Evolutionary conservation across 2,329 filamentous ascomycete genomes (phyloP).

Genomic region (Fonsecaea multimorphosa): DNA sequence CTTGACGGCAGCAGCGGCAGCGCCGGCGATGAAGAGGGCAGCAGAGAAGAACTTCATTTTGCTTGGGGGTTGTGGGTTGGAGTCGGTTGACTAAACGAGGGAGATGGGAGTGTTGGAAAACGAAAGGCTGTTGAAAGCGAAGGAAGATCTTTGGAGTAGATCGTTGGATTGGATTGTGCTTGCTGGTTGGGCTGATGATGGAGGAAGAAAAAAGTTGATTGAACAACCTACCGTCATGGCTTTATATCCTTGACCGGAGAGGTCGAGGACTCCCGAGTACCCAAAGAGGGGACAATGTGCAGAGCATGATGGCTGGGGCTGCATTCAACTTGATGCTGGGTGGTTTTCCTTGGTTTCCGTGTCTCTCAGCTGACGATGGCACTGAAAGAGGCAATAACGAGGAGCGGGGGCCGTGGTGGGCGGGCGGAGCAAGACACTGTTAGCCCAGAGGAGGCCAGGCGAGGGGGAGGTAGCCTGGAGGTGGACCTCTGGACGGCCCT

Average conservation of each 20-base stretch:
- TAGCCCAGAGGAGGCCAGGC: conserved; percentile 1
- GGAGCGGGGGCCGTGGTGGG: not conserved
- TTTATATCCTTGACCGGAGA: conserved; percentile 11
- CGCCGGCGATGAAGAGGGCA: conserved; percentile 12
- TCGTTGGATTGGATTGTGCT: not conserved
- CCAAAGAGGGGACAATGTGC: not conserved
- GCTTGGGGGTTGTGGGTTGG: not conserved
- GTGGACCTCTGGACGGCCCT: conserved; percentile 1
- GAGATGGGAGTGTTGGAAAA: not conserved
- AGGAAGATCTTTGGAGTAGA: conserved; percentile 8
- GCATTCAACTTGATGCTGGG: not conserved
- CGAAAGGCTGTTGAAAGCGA: conserved; percentile 18
- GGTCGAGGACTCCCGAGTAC: not conserved
- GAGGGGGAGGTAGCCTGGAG: not conserved
- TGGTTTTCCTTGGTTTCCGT: not conserved
- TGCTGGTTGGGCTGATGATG: conserved; percentile 13
- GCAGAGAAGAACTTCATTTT: conserved; percentile 23
- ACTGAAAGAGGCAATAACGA: not conserved
- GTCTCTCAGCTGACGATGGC: conserved; percentile 11
- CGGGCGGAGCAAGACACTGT: conserved; percentile 1
- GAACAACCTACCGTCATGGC: conserved; percentile 8
- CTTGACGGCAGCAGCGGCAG: conserved; percentile 15
- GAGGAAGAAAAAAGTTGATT: not conserved
- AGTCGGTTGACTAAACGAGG: conserved; percentile 6
- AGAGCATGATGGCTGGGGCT: conserved; percentile 1